A percentile compares a stretch with the other conserved stretches of the same genome.
Evolutionary conservation across 2,329 filamentous ascomycete species (phyloP).

Genomic region (Ophiognomonia clavigignenti-juglandacearum): DNA sequence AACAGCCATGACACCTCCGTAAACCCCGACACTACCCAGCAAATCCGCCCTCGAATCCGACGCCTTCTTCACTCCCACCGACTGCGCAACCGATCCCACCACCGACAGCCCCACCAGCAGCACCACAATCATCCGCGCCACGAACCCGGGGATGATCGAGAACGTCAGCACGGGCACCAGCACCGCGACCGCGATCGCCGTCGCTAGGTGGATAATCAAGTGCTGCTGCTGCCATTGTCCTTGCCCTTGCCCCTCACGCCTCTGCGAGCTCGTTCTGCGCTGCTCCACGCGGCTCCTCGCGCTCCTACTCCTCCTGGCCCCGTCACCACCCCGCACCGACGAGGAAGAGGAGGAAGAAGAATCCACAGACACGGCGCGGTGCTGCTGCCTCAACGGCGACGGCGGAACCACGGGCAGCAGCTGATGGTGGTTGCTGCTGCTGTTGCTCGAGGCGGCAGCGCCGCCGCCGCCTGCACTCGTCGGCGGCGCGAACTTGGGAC

Average conservation of each 20-base stretch:
- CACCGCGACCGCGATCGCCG: constrained; percentile 45
- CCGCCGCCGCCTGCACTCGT: too few species aligned
- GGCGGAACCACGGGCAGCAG: neutral
- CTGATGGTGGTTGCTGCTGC: too few species aligned
- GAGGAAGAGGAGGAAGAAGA: too few species aligned
- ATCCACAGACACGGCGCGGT: neutral
- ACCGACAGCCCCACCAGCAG: constrained; percentile 39
- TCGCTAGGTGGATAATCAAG: constrained; percentile 27
- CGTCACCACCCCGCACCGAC: too few species aligned
- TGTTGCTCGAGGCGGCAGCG: too few species aligned
- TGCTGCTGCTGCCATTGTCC: too few species aligned
- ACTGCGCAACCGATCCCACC: neutral
- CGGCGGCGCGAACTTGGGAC: too few species aligned
- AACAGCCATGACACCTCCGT: constrained; percentile 6
- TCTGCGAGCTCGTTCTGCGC: neutral
- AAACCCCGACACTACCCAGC: neutral
- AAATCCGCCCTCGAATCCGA: neutral
- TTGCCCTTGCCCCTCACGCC: neutral
- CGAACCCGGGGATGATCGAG: constrained; percentile 49
- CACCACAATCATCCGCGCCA: constrained; percentile 53
- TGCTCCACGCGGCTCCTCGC: neutral
- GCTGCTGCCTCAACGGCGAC: neutral
- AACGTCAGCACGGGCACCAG: constrained; percentile 56
- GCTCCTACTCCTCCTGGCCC: too few species aligned
- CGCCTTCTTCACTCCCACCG: neutral